These are phyloP conservation scores for Gracilaria gracilis DNA, from an alignment of 23 red algal species.

Conservation along the genomic window DNA sequence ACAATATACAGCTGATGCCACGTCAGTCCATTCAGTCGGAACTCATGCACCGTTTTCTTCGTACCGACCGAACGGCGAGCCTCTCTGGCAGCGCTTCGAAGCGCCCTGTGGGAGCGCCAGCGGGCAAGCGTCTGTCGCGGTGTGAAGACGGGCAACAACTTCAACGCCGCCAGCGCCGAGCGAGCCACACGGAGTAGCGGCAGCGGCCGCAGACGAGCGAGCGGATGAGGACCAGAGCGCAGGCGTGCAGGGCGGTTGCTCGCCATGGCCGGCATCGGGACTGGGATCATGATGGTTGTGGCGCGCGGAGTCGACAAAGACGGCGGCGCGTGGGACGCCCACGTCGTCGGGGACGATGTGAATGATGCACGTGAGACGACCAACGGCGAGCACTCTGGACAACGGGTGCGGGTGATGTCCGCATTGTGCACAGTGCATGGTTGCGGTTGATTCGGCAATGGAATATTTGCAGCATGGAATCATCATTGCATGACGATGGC, in stretches of 20 bases:
- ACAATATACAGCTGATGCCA: slow-evolving; percentile 59
- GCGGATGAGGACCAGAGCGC: background rate
- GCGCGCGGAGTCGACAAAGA: too few species aligned
- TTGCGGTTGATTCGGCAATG: too few species aligned
- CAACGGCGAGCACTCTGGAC: too few species aligned
- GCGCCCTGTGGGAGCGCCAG: slow-evolving; percentile 55
- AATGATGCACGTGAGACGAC: too few species aligned
- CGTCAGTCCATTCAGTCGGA: slow-evolving; percentile 57
- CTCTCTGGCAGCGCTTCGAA: slow-evolving; percentile 28
- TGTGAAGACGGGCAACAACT: slow-evolving; percentile 33
- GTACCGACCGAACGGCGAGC: background rate
- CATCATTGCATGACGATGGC: too few species aligned
- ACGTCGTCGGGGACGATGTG: too few species aligned
- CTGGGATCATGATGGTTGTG: background rate
- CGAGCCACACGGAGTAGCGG: slow-evolving; percentile 29
- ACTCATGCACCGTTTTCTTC: background rate
- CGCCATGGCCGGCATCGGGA: background rate
- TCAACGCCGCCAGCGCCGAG: slow-evolving; percentile 40
- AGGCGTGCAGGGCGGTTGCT: background rate
- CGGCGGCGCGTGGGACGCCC: too few species aligned
- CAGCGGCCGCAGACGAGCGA: slow-evolving; percentile 5
- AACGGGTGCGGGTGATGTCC: too few species aligned
- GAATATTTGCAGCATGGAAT: too few species aligned
- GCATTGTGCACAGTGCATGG: too few species aligned
- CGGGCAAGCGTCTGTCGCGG: slow-evolving; percentile 28